These are phyloP conservation scores for Hypoxylon sp. DNA, from an alignment of 2,329 filamentous ascomycete genomes.

Conservation along the genomic window DNA sequence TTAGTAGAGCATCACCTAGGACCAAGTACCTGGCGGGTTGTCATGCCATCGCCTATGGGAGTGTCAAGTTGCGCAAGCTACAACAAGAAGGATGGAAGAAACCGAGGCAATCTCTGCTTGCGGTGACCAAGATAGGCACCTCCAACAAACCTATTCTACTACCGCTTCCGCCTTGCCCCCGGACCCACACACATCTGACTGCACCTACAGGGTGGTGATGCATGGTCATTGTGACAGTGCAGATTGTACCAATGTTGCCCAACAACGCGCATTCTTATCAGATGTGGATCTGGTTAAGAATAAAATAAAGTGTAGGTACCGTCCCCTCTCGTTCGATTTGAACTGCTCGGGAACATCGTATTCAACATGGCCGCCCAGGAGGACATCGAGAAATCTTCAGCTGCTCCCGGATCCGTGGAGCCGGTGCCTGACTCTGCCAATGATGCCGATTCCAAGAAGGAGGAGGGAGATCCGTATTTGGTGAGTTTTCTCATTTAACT, in stretches of 20 bases:
- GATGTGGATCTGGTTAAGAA: constrained; percentile 1
- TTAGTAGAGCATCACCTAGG: background rate
- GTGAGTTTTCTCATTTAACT: constrained; percentile 11
- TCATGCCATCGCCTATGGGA: background rate
- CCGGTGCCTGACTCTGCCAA: background rate
- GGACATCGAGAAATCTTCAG: constrained; percentile 10
- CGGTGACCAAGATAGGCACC: background rate
- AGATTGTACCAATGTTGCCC: constrained; percentile 1
- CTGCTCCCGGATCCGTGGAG: constrained; percentile 5
- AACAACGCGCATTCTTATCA: constrained; percentile 11
- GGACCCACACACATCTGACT: constrained; percentile 10
- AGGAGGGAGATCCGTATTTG: constrained; percentile 20
- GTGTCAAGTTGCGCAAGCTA: background rate
- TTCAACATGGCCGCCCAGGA: constrained; percentile 16
- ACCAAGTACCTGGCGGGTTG: background rate
- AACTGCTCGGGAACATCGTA: constrained; percentile 11
- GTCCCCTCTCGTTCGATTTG: background rate
- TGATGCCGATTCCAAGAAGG: background rate
- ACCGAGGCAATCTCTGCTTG: background rate
- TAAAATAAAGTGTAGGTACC: background rate
- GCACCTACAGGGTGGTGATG: background rate
- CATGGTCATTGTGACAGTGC: constrained; percentile 14
- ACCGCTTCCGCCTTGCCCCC: background rate
- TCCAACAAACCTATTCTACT: background rate
- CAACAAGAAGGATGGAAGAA: background rate